Conservation (phyloP, 306 rosid genomes). For the Senna siamea region DNA sequence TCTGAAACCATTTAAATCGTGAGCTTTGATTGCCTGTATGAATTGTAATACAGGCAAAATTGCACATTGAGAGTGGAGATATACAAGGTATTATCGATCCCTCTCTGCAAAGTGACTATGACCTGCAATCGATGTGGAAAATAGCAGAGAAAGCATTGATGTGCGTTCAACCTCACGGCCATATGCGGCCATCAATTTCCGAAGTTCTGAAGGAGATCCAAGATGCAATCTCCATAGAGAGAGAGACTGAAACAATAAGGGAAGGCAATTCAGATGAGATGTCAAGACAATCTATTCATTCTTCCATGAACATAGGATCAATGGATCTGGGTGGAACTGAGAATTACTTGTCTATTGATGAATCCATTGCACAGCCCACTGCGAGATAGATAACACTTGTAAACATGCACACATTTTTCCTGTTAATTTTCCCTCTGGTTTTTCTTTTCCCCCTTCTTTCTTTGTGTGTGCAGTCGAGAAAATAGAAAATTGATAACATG, state of each 20-base stretch:
- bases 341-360: constrained; percentile 74
- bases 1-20: constrained; percentile 13
- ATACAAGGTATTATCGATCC: constrained; percentile 96
- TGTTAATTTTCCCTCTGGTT: too few species aligned
- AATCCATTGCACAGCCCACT: constrained; percentile 71
- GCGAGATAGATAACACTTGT: constrained; percentile 58
- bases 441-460: neutral
- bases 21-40: constrained; percentile 10
- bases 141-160: constrained; percentile 96
- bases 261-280: constrained; percentile 75
- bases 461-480: neutral
- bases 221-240: constrained; percentile 84
- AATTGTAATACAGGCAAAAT: constrained; percentile 69
- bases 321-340: constrained; percentile 70
- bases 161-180: constrained; percentile 93
- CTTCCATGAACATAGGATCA: constrained; percentile 70
- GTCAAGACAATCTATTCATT: constrained; percentile 69
- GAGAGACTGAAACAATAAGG: constrained; percentile 52
- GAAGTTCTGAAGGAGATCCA: constrained; percentile 98
- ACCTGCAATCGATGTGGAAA: constrained; percentile 98
- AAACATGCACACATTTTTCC: constrained; percentile 8
- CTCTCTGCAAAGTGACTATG: constrained; percentile 58
- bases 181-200: constrained; percentile 87
- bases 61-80: constrained; percentile 91
- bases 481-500: neutral